Evolutionary conservation across 768 basidiomycete species (phyloP), one percentile per base, ranked within the genome.

Genomic region (Termitomyces sp.): DNA sequence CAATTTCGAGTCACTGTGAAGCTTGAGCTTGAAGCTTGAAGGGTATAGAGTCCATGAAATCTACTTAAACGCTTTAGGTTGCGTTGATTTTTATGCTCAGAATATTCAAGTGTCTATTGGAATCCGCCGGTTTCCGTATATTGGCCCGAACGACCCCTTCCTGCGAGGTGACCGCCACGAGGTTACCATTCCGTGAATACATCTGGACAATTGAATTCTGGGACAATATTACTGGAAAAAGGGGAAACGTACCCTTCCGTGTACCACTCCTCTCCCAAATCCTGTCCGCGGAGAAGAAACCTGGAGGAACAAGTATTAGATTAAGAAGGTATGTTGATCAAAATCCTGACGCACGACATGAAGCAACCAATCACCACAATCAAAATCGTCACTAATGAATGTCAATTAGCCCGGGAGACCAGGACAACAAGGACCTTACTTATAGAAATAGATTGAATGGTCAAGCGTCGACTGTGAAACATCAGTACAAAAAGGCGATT

Each of bases 401-500:
- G 16, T 40, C 4, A 50, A 46, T 31, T 11, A 53, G 55, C 38
- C 27, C 25, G 15, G 18, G 5, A n/a, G 15, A 7, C 9, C 10
- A 33, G 25, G 10, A 20, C 48, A 16, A 25, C 3, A 16, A 10
- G 40, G 32, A 15, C 62, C 81, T 64, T 66, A 88, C 89, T 80
- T 77, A 61, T 91, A 93, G 67, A 85, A 93, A 74, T 80, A 88
- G 54, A 94, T 84, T 33, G 86, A 76, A 70, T 94, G 91, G 68
- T 92, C 89, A 38, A 92, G 68, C 3, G 85, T 84, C 16, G 87
- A 87, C 85, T 88, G 56, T 38, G 45, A 29, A 15, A 25, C 41
- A 16, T 31, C 5, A 46, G 25, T 31, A 48, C 53, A 53, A 57
- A 40, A 9, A n/a, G 45, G 53, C 20, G 44, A 45, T 35, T 27